Conservation (phyloP, 1,139 yeast genomes). For the Suzukiozyma palmioleophila region DNA sequence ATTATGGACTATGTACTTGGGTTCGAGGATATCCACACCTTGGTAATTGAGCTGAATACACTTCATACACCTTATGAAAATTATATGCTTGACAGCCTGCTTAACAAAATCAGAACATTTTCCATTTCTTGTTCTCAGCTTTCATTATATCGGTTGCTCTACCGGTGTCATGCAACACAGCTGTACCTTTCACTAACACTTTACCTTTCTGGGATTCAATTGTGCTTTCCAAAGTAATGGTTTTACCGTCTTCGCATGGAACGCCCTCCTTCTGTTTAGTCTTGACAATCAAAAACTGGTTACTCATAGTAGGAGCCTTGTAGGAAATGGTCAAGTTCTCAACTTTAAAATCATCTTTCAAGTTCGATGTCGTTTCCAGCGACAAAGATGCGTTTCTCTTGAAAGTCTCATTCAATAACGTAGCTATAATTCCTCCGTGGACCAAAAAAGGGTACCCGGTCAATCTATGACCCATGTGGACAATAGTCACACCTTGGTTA, state of each 20-base stretch:
- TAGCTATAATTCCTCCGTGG: conserved; percentile 89
- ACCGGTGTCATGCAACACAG: conserved; percentile 38
- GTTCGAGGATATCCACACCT: too few relatives aligned
- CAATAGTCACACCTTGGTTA: conserved; percentile 59
- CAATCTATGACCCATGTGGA: conserved; percentile 74
- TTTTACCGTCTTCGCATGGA: conserved; percentile 21
- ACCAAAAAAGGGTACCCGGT: conserved; percentile 86
- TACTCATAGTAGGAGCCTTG: conserved; percentile 71
- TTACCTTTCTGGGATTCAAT: conserved; percentile 35
- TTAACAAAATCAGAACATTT: background rate
- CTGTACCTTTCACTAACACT: conserved; percentile 33
- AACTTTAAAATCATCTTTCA: conserved; percentile 43
- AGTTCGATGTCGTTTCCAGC: conserved; percentile 22
- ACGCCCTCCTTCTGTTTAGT: conserved; percentile 34
- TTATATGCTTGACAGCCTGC: background rate
- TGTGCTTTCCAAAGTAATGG: conserved; percentile 25
- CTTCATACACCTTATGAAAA: background rate
- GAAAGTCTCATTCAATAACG: conserved; percentile 72
- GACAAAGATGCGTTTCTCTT: conserved; percentile 52
- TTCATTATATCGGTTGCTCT: conserved; percentile 20
- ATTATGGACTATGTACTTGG: too few relatives aligned
- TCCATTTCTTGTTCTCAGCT: conserved; percentile 7
- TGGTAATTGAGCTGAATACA: background rate
- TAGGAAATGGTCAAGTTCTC: conserved; percentile 54
- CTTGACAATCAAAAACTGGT: conserved; percentile 69